Evolutionary conservation across 1,139 yeast genomes (phyloP).

Genomic region (Pichia sp.): DNA sequence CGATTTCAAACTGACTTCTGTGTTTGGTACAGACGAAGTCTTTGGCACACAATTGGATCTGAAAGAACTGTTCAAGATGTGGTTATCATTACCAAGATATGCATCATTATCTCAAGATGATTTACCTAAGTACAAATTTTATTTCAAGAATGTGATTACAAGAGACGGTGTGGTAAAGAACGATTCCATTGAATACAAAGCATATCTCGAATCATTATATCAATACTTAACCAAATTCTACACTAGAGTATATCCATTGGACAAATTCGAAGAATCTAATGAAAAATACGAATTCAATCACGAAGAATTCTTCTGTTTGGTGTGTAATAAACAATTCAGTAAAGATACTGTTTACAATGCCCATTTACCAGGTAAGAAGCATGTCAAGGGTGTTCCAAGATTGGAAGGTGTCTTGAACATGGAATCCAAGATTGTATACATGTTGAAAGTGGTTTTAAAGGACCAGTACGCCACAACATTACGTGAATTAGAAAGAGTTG

Average conservation of each 20-base stretch:
- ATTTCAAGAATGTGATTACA: slow-evolving; percentile 13
- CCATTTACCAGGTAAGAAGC: slow-evolving; percentile 79
- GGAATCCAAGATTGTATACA: slow-evolving; percentile 38
- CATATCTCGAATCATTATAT: slow-evolving; percentile 44
- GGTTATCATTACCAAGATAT: slow-evolving; percentile 45
- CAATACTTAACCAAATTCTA: slow-evolving; percentile 48
- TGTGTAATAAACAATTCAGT: slow-evolving; percentile 65
- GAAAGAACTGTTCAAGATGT: slow-evolving; percentile 45
- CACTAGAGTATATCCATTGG: slow-evolving; percentile 50
- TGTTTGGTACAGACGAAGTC: slow-evolving; percentile 60
- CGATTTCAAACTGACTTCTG: slow-evolving; percentile 43
- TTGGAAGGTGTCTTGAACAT: slow-evolving; percentile 21
- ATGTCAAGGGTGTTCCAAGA: slow-evolving; percentile 40
- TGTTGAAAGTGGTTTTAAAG: slow-evolving; percentile 37
- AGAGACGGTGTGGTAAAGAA: slow-evolving; percentile 16
- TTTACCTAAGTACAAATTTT: slow-evolving; percentile 24
- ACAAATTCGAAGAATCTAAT: slow-evolving; percentile 17
- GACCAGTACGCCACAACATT: slow-evolving; percentile 48
- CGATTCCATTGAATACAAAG: slow-evolving; percentile 33
- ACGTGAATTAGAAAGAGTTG: slow-evolving; percentile 61
- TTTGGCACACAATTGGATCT: slow-evolving; percentile 69
- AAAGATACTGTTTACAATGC: slow-evolving; percentile 63
- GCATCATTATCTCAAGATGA: slow-evolving; percentile 17
- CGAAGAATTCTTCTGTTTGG: slow-evolving; percentile 45
- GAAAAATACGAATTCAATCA: not conserved